Conservation (phyloP, 306 rosid genomes). For the Vicia faba region DNA sequence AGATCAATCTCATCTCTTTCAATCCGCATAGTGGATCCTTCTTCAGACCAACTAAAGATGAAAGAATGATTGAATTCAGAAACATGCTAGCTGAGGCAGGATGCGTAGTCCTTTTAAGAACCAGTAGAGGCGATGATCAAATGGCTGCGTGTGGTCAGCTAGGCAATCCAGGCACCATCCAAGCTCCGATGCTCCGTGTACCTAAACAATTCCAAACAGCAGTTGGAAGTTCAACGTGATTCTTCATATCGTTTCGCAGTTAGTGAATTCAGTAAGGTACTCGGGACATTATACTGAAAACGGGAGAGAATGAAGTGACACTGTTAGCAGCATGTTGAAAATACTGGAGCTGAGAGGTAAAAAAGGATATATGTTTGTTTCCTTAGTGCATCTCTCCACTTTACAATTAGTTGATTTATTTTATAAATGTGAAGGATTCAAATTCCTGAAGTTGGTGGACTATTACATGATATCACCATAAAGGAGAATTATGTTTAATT, state of each 20-base stretch:
- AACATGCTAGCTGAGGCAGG: slow-evolving; percentile 72
- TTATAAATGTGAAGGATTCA: slow-evolving; percentile 3
- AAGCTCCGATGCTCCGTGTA: slow-evolving; percentile 79
- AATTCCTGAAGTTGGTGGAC: not conserved
- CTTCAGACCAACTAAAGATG: slow-evolving; percentile 76
- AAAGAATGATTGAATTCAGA: slow-evolving; percentile 77
- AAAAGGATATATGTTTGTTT: not conserved
- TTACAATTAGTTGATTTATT: not conserved
- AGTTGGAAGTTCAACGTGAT: slow-evolving; percentile 47
- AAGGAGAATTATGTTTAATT: not conserved
- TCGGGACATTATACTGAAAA: not conserved
- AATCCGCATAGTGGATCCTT: slow-evolving; percentile 81
- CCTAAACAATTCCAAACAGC: slow-evolving; percentile 72
- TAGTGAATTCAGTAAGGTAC: not conserved
- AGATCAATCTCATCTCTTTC: slow-evolving; percentile 86
- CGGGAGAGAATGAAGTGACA: no score
- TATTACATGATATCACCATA: not conserved
- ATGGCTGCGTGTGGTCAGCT: slow-evolving; percentile 99
- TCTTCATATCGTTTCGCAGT: slow-evolving; percentile 10
- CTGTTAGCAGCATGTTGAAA: slow-evolving; percentile 2
- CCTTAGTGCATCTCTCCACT: slow-evolving; percentile 12
- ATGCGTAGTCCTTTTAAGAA: slow-evolving; percentile 64
- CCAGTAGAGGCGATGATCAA: slow-evolving; percentile 88
- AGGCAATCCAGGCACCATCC: slow-evolving; percentile 73
- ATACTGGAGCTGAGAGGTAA: not conserved